These are phyloP conservation scores for Carpinus viminea DNA, from an alignment of 306 rosid species.

Conservation along the genomic window DNA sequence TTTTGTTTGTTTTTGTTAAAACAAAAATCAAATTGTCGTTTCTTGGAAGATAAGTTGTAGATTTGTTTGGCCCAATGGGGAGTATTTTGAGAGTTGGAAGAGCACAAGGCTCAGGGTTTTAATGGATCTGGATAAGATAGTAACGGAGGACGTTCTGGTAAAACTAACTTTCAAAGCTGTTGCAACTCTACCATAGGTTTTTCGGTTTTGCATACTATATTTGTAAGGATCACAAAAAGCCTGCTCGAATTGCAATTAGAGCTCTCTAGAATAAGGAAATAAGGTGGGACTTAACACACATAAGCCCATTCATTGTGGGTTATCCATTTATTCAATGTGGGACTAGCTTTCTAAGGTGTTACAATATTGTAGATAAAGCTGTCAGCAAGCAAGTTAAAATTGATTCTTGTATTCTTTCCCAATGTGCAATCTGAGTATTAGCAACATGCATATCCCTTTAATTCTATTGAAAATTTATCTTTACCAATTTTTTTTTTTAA, in stretches of 20 bases:
- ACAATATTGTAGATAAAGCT: neutral
- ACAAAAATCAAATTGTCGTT: no score
- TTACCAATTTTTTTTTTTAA: no score
- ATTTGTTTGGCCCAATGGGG: neutral
- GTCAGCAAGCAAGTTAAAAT: neutral
- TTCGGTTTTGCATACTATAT: neutral
- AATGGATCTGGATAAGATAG: neutral
- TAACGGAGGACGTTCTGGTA: neutral
- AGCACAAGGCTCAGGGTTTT: neutral
- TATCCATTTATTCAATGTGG: no score
- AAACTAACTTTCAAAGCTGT: neutral
- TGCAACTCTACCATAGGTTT: neutral
- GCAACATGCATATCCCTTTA: no score
- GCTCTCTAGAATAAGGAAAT: no score
- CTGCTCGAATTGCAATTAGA: no score
- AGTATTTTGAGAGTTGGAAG: neutral
- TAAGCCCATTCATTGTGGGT: no score
- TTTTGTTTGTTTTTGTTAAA: neutral
- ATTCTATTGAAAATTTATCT: neutral
- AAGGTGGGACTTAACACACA: no score
- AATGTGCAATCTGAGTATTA: no score
- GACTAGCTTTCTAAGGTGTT: neutral
- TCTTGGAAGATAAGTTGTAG: neutral
- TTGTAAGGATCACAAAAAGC: no score
- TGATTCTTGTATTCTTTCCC: no score